Evolutionary conservation across 2,329 filamentous ascomycete genomes (phyloP), one percentile per base, ranked within the genome.

Genomic region (Corynespora cassiicola): DNA sequence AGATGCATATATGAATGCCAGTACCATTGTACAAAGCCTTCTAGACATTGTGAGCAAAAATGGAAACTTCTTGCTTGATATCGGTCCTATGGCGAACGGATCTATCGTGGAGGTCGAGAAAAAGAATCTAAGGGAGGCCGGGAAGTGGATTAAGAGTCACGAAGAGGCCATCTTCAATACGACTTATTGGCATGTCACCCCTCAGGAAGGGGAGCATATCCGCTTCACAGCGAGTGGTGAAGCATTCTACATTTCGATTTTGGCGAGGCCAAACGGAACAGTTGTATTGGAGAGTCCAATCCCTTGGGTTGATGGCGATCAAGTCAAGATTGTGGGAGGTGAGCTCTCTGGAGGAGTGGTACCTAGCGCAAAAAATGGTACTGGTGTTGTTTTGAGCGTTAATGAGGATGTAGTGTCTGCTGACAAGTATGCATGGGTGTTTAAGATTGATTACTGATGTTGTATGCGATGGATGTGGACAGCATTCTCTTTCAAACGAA

Each of bases 91-190:
- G 11, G 76, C 76, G 2, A 73, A 82, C 47, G 79, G 80, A 1
- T 74, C 69, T 1, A 77, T 84, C 23, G 65, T 78, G 4, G 67
- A 75, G 5, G 61, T 72, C 2, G 77, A 80, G 58, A 60, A 71
- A 20, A 56, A 67, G 1, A 71, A 75, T 45, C 60, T 84, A 11
- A 66, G 72, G 0, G 69, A 71, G 24, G 80, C 78, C 0, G 80
- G 80, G 0, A 45, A 33, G 1, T 82, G 79, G 79, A 79, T 82
- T 38, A 70, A 71, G 21, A 51, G 49, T 1, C 78, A 82, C 52
- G 72, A 40, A 2, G 78, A 82, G 52, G 78, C 77, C 3, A 72
- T 83, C 15, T 82, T 76, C 54, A 76, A 78, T 38, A 82, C 79
- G 4, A 79, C 73, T 1, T 80, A 78, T 49, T 79, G 76, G 75